Conservation (phyloP, 2,329 filamentous ascomycete species). For the Arachnopeziza araneosa region DNA sequence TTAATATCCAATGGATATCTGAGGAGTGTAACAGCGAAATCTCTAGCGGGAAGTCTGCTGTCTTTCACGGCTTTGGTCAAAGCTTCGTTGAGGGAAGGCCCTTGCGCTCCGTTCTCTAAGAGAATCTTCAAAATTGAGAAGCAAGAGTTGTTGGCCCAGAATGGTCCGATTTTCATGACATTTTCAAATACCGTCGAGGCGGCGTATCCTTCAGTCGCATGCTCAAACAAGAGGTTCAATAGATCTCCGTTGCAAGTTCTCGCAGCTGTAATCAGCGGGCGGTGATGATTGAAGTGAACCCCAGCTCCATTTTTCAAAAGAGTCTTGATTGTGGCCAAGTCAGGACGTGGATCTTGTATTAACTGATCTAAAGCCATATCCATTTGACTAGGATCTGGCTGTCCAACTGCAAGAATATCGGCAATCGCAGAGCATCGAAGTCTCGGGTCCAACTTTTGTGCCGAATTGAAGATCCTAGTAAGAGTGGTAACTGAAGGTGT, state of each 20-base stretch:
- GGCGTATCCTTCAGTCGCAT: conserved; percentile 10
- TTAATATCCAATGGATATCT: conserved; percentile 11
- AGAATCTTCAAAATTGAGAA: conserved; percentile 28
- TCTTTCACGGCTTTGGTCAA: conserved; percentile 12
- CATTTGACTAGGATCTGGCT: conserved; percentile 15
- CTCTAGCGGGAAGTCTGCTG: conserved; percentile 25
- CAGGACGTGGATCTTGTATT: conserved; percentile 38
- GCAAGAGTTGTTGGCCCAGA: conserved; percentile 10
- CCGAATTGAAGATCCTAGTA: conserved; percentile 9
- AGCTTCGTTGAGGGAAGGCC: conserved; percentile 14
- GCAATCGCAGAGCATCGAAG: neutral
- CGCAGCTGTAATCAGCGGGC: conserved; percentile 9
- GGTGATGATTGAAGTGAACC: conserved; percentile 19
- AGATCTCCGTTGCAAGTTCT: conserved; percentile 4
- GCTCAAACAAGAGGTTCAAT: conserved; percentile 9
- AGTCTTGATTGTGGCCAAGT: conserved; percentile 40
- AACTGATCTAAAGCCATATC: conserved; percentile 33
- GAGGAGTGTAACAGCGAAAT: conserved; percentile 43
- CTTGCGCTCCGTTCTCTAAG: conserved; percentile 15
- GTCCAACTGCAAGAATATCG: conserved; percentile 1
- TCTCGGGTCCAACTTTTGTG: conserved; percentile 2
- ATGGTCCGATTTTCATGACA: conserved; percentile 5
- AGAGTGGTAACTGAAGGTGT: neutral
- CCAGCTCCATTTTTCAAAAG: conserved; percentile 40
- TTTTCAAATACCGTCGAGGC: conserved; percentile 11